A percentile compares a stretch with the other conserved stretches of the same genome.
Conservation (phyloP, 2,329 filamentous ascomycete species). For the Ceratocystis ficicola region DNA sequence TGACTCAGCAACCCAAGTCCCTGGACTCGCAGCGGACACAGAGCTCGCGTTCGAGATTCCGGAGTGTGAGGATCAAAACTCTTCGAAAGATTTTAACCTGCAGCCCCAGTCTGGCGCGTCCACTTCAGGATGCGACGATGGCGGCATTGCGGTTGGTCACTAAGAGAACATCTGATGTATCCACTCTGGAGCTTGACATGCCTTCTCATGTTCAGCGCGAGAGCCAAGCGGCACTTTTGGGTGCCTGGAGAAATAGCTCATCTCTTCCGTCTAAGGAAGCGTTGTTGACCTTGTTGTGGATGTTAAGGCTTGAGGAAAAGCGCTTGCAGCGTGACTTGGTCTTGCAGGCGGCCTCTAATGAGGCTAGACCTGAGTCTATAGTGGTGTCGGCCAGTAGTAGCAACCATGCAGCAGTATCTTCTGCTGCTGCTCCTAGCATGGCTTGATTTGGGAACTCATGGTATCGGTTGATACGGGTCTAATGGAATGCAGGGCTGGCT, state of each 20-base stretch:
- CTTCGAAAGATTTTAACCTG: slow-evolving; percentile 56
- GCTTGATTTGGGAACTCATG: slow-evolving; percentile 11
- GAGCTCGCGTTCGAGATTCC: slow-evolving; percentile 41
- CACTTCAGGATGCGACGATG: slow-evolving; percentile 61
- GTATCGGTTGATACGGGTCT: background rate
- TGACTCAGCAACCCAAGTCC: slow-evolving; percentile 36
- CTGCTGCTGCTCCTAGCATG: slow-evolving; percentile 16
- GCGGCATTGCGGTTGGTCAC: slow-evolving; percentile 59
- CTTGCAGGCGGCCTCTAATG: background rate
- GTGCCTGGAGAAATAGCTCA: slow-evolving; percentile 26
- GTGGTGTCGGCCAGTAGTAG: slow-evolving; percentile 1
- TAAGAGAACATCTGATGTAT: slow-evolving; percentile 40
- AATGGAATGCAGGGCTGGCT: slow-evolving; percentile 9
- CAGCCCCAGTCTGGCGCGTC: slow-evolving; percentile 64
- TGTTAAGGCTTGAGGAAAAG: slow-evolving; percentile 34
- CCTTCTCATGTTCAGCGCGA: slow-evolving; percentile 32
- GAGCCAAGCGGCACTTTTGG: slow-evolving; percentile 29
- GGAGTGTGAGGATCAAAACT: slow-evolving; percentile 48
- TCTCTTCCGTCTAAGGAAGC: slow-evolving; percentile 37
- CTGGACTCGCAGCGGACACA: slow-evolving; percentile 42
- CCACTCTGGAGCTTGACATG: slow-evolving; percentile 31
- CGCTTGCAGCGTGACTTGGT: slow-evolving; percentile 24
- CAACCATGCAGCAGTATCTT: background rate
- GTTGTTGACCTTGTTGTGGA: slow-evolving; percentile 39
- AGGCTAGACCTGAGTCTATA: slow-evolving; percentile 14